phyloP scores from a whole-genome alignment of 2,329 filamentous ascomycete genomes.

The Colletotrichum cuscutae region DNA sequence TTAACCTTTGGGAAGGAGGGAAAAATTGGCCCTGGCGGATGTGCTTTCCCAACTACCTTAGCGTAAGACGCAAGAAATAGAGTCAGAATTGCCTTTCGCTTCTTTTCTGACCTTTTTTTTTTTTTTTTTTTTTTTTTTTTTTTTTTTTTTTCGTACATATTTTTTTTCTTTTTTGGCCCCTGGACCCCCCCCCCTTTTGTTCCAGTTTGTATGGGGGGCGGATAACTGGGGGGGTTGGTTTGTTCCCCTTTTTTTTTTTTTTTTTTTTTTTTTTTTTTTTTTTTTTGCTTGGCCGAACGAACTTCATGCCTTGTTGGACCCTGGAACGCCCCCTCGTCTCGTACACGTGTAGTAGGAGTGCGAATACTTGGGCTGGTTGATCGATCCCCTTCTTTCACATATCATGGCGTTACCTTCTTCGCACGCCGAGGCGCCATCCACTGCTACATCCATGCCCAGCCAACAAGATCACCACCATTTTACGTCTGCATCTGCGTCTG shows the following conservation, averaged over 20 bases:
- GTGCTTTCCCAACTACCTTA: constrained; percentile 1
- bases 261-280: too few relatives aligned
- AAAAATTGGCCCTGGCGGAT: not conserved
- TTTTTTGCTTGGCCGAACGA: not conserved
- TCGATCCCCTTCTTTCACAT: not conserved
- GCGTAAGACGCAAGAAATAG: constrained; percentile 1
- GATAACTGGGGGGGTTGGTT: too few relatives aligned
- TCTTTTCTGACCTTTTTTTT: not conserved
- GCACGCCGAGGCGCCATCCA: constrained; percentile 2
- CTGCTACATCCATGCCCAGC: constrained; percentile 5
- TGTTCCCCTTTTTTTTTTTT: too few relatives aligned
- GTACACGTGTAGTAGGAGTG: not conserved
- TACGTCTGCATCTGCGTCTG: not conserved
- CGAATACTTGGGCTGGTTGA: not conserved
- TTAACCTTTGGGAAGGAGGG: not conserved
- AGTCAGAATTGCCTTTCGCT: constrained; percentile 19
- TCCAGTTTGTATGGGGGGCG: too few relatives aligned
- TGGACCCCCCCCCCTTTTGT: too few relatives aligned
- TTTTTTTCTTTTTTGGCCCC: too few relatives aligned
- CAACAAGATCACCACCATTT: constrained; percentile 15
- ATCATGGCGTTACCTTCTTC: constrained; percentile 12
- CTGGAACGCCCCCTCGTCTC: not conserved
- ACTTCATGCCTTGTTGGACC: constrained; percentile 12
- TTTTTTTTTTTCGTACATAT: too few relatives aligned
- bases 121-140: not conserved